A percentile compares a stretch with the other conserved stretches of the same genome.
These are phyloP conservation scores for Nothophaeocryptopus gaeumannii DNA, from an alignment of 2,329 filamentous ascomycete species.

Conservation along the genomic window DNA sequence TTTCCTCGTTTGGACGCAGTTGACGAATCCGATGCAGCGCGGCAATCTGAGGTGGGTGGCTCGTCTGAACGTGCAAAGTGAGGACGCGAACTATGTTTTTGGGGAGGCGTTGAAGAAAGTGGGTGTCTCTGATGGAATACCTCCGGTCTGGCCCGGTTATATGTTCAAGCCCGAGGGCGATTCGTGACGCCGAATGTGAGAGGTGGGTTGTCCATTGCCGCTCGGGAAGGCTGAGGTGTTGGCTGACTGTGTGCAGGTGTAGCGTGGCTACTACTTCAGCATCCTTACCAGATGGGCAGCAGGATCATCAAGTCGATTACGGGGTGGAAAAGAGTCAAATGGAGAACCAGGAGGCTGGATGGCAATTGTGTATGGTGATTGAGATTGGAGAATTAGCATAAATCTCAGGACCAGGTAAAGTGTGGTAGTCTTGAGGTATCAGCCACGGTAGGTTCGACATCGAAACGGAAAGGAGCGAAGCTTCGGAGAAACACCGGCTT, in stretches of 20 bases:
- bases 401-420: no score
- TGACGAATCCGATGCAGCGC: slow-evolving; percentile 5
- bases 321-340: slow-evolving; percentile 5
- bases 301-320: slow-evolving; percentile 2
- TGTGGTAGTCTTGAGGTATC: no score
- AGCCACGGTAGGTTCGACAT: no score
- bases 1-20: slow-evolving; percentile 11
- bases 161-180: slow-evolving; percentile 6
- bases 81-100: slow-evolving; percentile 14
- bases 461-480: no score
- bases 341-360: slow-evolving; percentile 5
- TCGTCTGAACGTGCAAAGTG: slow-evolving; percentile 11
- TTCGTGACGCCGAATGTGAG: slow-evolving; percentile 5
- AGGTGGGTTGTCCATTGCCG: background rate
- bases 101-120: slow-evolving; percentile 13
- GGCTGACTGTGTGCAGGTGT: background rate
- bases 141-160: slow-evolving; percentile 16
- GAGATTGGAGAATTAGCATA: background rate
- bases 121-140: slow-evolving; percentile 2
- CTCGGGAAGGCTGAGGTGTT: no score
- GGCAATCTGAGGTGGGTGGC: slow-evolving; percentile 8
- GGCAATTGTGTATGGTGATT: slow-evolving; percentile 4
- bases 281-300: background rate
- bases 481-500: no score
- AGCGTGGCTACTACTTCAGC: slow-evolving; percentile 4